Base-by-base conservation (phyloP, 257 asterid species). In the Plantago major region DNA sequence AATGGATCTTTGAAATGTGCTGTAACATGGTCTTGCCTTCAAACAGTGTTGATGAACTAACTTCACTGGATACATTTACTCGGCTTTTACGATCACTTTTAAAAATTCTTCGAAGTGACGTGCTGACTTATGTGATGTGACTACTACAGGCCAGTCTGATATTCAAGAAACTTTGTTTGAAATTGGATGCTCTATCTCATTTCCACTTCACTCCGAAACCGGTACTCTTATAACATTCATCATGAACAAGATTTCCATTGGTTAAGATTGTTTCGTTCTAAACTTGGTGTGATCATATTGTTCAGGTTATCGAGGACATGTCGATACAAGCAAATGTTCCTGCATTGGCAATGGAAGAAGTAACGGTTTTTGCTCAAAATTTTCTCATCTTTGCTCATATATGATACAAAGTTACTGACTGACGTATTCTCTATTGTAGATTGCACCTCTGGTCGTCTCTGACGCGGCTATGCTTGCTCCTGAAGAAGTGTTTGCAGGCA, bases 391-490 rank as follows among this genome's bases (percentile, higher is more conserved):
- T 48, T 64, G 43, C 46, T 15, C 47, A 30, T 50, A 4, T 58
- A 40, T 26, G 40, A 43, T 56, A 42, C n/a, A 46, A 18, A 37
- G 26, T 50, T 2, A 40, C 16, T 46, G 33, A 13, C 1, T 58
- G 45, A 66, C 60, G 55, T 71, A 40, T 64, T 55, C 67, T 61
- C 11, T 53, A 26, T 75, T 63, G 54, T 66, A 93, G 99, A 81
- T 93, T 76, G 99, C 97, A 13, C 96, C 99, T 14, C 44, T 85
- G 77, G 97, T 84, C 4, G 96, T 89, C 68, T 93, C 99, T 55
- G 96, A 93, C 71, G 97, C 97, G 19, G 90, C 96, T 76, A 89
- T 93, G 97, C 88, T 93, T 47, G 99, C 99, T 71, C 99, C 99
- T 12, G 97, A 93, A 76, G 99, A 93, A 84, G 81, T 93, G 37